Evolutionary conservation across 352 stramenopile species (phyloP).

Genomic region (Peronospora belbahrii): DNA sequence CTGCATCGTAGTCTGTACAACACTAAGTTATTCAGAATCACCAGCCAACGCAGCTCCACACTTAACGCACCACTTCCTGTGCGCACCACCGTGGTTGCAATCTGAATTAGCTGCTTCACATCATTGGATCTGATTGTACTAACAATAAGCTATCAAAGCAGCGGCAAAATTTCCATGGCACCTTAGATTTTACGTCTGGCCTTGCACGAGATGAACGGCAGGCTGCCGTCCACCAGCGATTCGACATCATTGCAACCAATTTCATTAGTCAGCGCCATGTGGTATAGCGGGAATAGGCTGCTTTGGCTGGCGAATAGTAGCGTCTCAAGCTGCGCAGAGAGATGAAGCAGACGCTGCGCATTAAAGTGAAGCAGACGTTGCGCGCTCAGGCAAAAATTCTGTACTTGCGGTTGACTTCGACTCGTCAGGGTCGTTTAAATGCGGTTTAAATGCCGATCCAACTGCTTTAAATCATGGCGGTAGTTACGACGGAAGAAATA

Average conservation of each 20-base stretch:
- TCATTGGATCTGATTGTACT: constrained; percentile 86
- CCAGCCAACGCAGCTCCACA: neutral
- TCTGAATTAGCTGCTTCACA: constrained; percentile 84
- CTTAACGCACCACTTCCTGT: constrained; percentile 61
- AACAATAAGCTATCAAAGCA: constrained; percentile 82
- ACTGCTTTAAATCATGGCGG: constrained; percentile 5
- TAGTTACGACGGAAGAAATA: constrained; percentile 28
- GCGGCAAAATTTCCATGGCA: constrained; percentile 86
- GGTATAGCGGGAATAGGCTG: constrained; percentile 83
- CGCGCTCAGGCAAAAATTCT: too few relatives aligned
- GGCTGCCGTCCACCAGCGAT: constrained; percentile 6
- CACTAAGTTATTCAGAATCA: neutral
- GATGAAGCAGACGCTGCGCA: constrained; percentile 77
- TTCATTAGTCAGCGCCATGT: constrained; percentile 68
- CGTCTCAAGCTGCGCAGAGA: constrained; percentile 68
- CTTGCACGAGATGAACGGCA: constrained; percentile 29
- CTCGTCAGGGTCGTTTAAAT: neutral
- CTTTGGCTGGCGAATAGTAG: constrained; percentile 86
- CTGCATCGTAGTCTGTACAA: constrained; percentile 86
- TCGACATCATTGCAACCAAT: constrained; percentile 16
- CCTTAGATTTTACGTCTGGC: constrained; percentile 50
- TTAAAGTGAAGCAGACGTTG: constrained; percentile 80
- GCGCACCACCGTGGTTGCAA: constrained; percentile 85
- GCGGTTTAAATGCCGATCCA: constrained; percentile 10
- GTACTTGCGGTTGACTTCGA: neutral